These are phyloP conservation scores for Eucalyptus camaldulensis DNA, from an alignment of 345 rosid genomes.

Conservation along the genomic window DNA sequence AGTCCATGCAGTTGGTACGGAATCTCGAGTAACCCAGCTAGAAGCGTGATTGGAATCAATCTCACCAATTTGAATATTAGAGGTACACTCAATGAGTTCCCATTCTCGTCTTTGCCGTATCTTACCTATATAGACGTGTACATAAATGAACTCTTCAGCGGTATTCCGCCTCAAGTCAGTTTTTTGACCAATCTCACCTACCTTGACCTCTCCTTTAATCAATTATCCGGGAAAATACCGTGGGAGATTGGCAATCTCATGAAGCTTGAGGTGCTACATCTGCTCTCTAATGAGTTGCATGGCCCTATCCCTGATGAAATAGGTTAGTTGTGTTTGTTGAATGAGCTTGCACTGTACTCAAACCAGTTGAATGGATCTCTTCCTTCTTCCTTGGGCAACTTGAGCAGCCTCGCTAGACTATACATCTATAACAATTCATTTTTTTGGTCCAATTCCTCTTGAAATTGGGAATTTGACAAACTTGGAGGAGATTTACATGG, in stretches of 20 bases:
- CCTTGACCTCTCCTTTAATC: slow-evolving; percentile 5
- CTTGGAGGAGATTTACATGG: background rate
- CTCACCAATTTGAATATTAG: background rate
- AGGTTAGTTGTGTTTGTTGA: background rate
- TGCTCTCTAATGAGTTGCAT: background rate
- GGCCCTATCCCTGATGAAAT: slow-evolving; percentile 12
- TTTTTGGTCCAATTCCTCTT: slow-evolving; percentile 8
- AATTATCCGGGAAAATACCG: background rate
- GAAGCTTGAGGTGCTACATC: background rate
- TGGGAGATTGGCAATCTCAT: background rate
- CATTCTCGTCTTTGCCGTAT: slow-evolving; percentile 4
- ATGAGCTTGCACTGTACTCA: background rate
- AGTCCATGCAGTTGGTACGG: background rate
- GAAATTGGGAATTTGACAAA: slow-evolving; percentile 10
- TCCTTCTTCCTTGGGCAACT: slow-evolving; percentile 10
- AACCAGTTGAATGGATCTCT: slow-evolving; percentile 10
- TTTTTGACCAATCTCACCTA: background rate
- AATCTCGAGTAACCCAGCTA: slow-evolving; percentile 1
- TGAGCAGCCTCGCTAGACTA: background rate
- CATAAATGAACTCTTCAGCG: slow-evolving; percentile 1
- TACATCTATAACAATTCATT: slow-evolving; percentile 2
- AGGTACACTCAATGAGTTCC: slow-evolving; percentile 8
- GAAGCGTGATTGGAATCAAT: background rate
- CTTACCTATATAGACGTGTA: slow-evolving; percentile 4
- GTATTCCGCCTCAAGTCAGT: slow-evolving; percentile 3